Evolutionary conservation across 2,329 filamentous ascomycete species (phyloP), one percentile per base, ranked within the genome.

Genomic region (Tolypocladium nubicola): DNA sequence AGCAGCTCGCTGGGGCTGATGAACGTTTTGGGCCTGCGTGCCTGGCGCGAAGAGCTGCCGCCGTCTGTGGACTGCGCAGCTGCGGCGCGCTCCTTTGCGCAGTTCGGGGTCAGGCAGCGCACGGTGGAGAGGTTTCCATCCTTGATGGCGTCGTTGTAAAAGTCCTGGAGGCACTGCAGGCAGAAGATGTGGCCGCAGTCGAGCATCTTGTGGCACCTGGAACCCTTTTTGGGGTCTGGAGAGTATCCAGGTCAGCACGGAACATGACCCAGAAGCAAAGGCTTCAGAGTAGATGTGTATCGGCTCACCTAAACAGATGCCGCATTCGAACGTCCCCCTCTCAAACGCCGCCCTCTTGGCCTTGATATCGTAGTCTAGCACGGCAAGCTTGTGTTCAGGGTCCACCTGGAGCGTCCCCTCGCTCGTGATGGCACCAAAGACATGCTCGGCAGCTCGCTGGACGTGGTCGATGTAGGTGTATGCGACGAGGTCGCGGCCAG

Each of bases 151-250:
- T 85, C 86, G 63, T 87, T 90, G 78, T 96, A 97, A 64, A 93
- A 97, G 64, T 93, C 90, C 61, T 89, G 87, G 3, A 99, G 77
- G 67, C 94, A 99, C n/a, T 83, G 72, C 21, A 87, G 75, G 70
- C 94, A 99, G 68, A 97, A 99, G 41, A 97, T 90, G 68, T 99
- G 93, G 0, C 84, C 85, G 70, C 94, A 99, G 58, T 87, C 84
- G 52, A 88, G 73, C 79, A 97, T 86, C 47, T 84, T 83, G 73
- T 97, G 88, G 69, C 94, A 97, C 13, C 78, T 81, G 0, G 76
- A 73, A 1, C 94, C 94, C 69, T 95, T 97, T 71, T 96, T 96
- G 0, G 91, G 91, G 70, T 97, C 93, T 81, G 57, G 6, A 1
- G 13, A 13, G 11, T 4, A 3, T 38, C 68, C 61, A 71, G 67